Evolutionary conservation across 257 asterid species (phyloP).

Genomic region (Echium plantagineum): DNA sequence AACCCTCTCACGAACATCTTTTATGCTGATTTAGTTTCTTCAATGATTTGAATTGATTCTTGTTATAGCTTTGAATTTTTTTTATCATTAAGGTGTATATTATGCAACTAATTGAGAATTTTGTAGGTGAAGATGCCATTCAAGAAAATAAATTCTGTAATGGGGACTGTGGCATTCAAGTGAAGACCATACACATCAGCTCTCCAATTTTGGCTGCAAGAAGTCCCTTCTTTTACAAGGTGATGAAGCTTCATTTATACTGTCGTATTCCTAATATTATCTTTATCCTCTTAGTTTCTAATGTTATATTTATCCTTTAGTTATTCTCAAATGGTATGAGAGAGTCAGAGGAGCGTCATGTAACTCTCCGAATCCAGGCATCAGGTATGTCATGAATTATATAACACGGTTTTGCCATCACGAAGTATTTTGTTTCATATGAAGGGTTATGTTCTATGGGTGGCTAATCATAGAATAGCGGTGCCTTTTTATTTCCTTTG

Average conservation of each 20-base stretch:
- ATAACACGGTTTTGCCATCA: no score
- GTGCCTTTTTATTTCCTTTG: no score
- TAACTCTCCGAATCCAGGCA: constrained; percentile 48
- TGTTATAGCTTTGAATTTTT: background rate
- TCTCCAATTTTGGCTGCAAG: constrained; percentile 87
- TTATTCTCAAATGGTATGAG: constrained; percentile 65
- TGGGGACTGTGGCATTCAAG: constrained; percentile 29
- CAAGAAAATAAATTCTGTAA: constrained; percentile 20
- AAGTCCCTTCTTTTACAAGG: constrained; percentile 74
- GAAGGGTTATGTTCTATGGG: no score
- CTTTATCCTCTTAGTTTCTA: constrained; percentile 10
- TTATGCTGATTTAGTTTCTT: no score
- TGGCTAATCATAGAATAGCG: no score
- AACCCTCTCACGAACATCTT: no score
- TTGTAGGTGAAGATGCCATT: constrained; percentile 33
- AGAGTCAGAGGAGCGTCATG: constrained; percentile 49
- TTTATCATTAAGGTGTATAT: background rate
- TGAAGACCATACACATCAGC: constrained; percentile 62
- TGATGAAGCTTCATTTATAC: constrained; percentile 4
- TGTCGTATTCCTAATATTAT: background rate
- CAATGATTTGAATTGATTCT: background rate
- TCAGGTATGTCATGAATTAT: constrained; percentile 37
- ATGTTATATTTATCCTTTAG: constrained; percentile 24
- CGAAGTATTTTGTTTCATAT: background rate
- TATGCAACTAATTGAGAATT: background rate